Conservation (phyloP, 352 stramenopile genomes). For the Phytophthora brassicae region DNA sequence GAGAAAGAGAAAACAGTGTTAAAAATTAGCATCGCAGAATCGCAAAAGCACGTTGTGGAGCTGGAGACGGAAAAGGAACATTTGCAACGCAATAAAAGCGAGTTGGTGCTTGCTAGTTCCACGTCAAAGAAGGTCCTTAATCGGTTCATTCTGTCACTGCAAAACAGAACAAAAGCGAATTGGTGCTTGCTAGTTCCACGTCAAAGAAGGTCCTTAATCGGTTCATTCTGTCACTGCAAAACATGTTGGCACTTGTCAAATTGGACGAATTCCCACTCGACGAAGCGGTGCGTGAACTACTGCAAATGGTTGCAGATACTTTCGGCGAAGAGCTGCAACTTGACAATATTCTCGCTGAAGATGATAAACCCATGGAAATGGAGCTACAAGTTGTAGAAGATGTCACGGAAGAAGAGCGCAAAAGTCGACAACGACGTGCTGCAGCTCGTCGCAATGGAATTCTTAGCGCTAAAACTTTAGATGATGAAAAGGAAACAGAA, state of each 20-base stretch:
- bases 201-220: slow-evolving; percentile 51
- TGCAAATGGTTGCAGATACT: slow-evolving; percentile 58
- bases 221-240: slow-evolving; percentile 64
- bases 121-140: slow-evolving; percentile 55
- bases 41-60: slow-evolving; percentile 38
- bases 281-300: slow-evolving; percentile 70
- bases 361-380: slow-evolving; percentile 63
- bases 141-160: slow-evolving; percentile 56
- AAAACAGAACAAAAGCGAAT: slow-evolving; percentile 63
- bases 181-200: slow-evolving; percentile 53
- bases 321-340: slow-evolving; percentile 60
- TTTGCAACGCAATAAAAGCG: slow-evolving; percentile 58
- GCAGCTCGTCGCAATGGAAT: slow-evolving; percentile 26
- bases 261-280: slow-evolving; percentile 77
- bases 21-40: slow-evolving; percentile 41
- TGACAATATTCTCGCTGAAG: slow-evolving; percentile 51
- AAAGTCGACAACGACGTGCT: slow-evolving; percentile 25
- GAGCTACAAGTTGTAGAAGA: slow-evolving; percentile 64
- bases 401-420: slow-evolving; percentile 40
- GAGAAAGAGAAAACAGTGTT: slow-evolving; percentile 53
- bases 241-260: slow-evolving; percentile 74
- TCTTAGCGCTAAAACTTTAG: slow-evolving; percentile 12
- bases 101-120: slow-evolving; percentile 53
- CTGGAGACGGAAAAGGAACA: slow-evolving; percentile 62
- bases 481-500: slow-evolving; percentile 7